Percentiles rank a stretch among this genome's conserved stretches.
Evolutionary conservation across 2,329 filamentous ascomycete genomes (phyloP).

Genomic region (Diaporthe caulivora): DNA sequence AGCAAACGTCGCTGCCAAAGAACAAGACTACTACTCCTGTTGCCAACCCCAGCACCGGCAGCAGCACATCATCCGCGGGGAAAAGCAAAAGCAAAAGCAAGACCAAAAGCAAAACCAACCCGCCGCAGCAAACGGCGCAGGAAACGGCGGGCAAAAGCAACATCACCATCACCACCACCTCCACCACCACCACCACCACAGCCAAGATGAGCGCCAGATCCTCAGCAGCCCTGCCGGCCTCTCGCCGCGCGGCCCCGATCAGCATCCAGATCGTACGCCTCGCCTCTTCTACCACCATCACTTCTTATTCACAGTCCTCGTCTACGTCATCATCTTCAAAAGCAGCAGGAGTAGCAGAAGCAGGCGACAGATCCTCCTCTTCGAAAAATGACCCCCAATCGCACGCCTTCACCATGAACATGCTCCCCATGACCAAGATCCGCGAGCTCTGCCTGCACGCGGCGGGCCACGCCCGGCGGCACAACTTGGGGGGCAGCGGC

Average conservation of each 20-base stretch:
- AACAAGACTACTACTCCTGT: neutral
- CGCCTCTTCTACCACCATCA: neutral
- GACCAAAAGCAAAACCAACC: neutral
- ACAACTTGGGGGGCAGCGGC: neutral
- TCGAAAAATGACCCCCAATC: neutral
- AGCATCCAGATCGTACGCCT: constrained; percentile 14
- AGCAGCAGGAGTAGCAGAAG: no score
- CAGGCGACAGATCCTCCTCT: no score
- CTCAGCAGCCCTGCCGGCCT: neutral
- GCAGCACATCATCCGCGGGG: neutral
- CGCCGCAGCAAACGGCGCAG: neutral
- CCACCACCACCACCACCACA: neutral
- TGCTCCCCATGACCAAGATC: constrained; percentile 34
- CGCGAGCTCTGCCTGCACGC: constrained; percentile 33
- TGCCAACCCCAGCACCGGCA: neutral
- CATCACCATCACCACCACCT: neutral
- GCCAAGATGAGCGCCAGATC: constrained; percentile 7
- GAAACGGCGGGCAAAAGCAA: neutral
- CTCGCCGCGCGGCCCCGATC: constrained; percentile 11
- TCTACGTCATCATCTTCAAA: neutral
- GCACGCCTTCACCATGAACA: constrained; percentile 30
- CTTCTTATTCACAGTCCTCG: neutral
- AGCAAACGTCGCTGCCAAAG: neutral
- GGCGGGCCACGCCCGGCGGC: constrained; percentile 6
- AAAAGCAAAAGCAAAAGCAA: neutral